These are phyloP conservation scores for Extremus antarcticus DNA, from an alignment of 495 filamentous ascomycete genomes.

Conservation along the genomic window DNA sequence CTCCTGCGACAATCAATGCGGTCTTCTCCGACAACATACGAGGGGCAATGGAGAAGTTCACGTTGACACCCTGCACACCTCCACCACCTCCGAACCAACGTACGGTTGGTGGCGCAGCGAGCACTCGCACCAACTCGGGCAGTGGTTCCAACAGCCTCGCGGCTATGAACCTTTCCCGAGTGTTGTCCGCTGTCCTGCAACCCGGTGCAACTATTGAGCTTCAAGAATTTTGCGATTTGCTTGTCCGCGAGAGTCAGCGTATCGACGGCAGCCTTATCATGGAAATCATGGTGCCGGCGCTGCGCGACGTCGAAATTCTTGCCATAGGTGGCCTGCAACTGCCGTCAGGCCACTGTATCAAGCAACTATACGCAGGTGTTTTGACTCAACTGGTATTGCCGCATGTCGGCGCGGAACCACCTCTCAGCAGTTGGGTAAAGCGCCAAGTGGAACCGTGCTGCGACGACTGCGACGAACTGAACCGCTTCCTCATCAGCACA, in stretches of 20 bases:
- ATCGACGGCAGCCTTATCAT: neutral
- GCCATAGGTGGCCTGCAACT: neutral
- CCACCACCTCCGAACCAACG: no score
- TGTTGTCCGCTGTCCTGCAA: neutral
- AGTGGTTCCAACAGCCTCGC: neutral
- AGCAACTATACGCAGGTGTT: neutral
- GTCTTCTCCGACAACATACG: neutral
- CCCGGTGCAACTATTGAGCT: neutral
- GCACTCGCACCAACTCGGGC: neutral
- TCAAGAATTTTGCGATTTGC: neutral
- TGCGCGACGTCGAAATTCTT: neutral
- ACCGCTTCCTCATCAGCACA: neutral
- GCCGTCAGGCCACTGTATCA: neutral
- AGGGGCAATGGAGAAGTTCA: neutral
- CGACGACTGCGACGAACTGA: neutral
- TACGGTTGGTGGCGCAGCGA: neutral
- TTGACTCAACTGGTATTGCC: neutral
- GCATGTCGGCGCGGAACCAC: neutral
- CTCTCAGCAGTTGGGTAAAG: no score
- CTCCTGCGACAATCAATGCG: neutral
- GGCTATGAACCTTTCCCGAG: neutral
- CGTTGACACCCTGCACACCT: no score
- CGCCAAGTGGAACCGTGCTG: no score
- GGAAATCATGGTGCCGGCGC: neutral
- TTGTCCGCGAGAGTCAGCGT: neutral